Evolutionary conservation across 208 protist genomes (phyloP).

Genomic region (Acanthamoeba castellanii): DNA sequence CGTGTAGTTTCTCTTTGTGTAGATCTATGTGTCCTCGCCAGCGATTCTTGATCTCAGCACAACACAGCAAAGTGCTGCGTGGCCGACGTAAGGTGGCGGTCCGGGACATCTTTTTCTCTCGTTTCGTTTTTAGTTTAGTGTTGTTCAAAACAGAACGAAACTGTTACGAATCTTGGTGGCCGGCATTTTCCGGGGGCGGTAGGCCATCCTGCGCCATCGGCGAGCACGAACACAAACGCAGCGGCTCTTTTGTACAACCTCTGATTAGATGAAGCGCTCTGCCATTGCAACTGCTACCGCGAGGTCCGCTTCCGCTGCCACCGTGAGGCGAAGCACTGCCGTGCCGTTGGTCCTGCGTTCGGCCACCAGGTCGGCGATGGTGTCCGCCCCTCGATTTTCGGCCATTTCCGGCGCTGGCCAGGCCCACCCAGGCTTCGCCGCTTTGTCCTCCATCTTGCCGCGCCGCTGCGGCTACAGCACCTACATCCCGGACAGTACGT

Average conservation of each 20-base stretch:
- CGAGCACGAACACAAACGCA: neutral
- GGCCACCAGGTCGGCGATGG: neutral
- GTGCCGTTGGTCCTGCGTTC: neutral
- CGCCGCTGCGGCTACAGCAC: neutral
- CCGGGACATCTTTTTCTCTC: too few relatives aligned
- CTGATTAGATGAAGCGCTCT: neutral
- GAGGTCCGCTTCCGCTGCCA: neutral
- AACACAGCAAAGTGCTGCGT: neutral
- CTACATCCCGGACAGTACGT: neutral
- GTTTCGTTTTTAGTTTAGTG: neutral
- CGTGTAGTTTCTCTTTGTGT: neutral
- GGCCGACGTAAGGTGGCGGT: neutral
- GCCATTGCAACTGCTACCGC: neutral
- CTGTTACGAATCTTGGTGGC: neutral
- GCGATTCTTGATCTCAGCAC: neutral
- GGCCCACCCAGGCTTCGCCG: neutral
- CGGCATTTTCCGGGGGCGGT: neutral
- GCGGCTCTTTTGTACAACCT: neutral
- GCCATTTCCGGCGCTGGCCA: neutral
- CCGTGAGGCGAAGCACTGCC: neutral
- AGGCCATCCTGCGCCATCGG: neutral
- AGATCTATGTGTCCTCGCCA: neutral
- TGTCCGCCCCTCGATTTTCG: neutral
- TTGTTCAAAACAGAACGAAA: neutral
- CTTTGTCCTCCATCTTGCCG: neutral